phyloP scores from a whole-genome alignment of 2,329 filamentous ascomycete species.

The Pseudocercospora fijiensis region DNA sequence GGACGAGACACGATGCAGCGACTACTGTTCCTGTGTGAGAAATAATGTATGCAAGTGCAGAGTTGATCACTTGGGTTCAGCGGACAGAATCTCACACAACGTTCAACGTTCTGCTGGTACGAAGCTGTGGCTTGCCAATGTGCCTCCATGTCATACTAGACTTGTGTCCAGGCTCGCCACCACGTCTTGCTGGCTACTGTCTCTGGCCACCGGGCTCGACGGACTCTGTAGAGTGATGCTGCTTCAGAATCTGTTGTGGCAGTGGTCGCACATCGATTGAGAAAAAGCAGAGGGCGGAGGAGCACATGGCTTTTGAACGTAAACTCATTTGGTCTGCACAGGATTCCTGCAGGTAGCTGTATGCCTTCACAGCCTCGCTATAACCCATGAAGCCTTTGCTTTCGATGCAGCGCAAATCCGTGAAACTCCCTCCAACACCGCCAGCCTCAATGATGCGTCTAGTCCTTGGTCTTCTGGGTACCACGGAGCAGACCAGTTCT shows the following conservation, averaged over 20 bases:
- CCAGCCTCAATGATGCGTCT: constrained; percentile 34
- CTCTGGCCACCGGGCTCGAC: neutral
- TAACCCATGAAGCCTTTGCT: constrained; percentile 27
- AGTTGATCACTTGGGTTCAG: neutral
- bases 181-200: neutral
- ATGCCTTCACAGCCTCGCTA: constrained; percentile 29
- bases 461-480: constrained; percentile 99
- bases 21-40: neutral
- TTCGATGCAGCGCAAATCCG: constrained; percentile 28
- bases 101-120: neutral
- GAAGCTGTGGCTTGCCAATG: neutral
- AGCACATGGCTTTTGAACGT: constrained; percentile 21
- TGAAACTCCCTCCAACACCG: constrained; percentile 36
- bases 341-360: constrained; percentile 27
- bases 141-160: neutral
- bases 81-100: neutral
- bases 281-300: neutral
- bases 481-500: constrained; percentile 99
- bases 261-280: neutral
- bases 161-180: constrained; percentile 1
- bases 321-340: constrained; percentile 29
- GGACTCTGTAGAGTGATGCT: neutral
- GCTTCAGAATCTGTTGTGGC: neutral
- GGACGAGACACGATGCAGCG: neutral
- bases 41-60: no score